phyloP scores from a whole-genome alignment of 2,329 filamentous ascomycete species.

The Triangularia verruculosa region DNA sequence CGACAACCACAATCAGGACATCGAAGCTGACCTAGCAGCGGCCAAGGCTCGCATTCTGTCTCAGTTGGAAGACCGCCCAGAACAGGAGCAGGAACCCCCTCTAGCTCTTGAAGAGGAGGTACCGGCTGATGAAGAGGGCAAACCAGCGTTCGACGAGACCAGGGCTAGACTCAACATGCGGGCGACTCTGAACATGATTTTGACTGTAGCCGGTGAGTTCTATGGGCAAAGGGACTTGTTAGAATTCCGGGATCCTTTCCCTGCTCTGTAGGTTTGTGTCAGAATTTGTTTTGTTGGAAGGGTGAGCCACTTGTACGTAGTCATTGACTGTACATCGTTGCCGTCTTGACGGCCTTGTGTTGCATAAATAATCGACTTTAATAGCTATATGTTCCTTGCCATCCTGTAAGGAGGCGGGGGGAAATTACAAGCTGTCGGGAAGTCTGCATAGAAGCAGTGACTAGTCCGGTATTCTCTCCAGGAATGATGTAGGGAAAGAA shows the following conservation, averaged over 20 bases:
- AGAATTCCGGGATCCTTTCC: slow-evolving; percentile 65
- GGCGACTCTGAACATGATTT: slow-evolving; percentile 86
- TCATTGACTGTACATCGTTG: neutral
- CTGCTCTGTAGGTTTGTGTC: slow-evolving; percentile 37
- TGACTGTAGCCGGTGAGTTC: slow-evolving; percentile 81
- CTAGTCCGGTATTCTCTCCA: neutral
- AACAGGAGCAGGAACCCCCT: neutral
- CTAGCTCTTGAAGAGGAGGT: slow-evolving; percentile 29
- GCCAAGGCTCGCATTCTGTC: slow-evolving; percentile 49
- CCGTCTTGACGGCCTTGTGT: neutral
- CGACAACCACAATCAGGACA: slow-evolving; percentile 23
- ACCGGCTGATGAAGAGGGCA: slow-evolving; percentile 19
- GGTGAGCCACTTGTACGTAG: neutral
- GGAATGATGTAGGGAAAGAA: neutral
- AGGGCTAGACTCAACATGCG: slow-evolving; percentile 51
- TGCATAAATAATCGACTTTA: neutral
- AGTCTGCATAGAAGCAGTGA: neutral
- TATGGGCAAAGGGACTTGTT: slow-evolving; percentile 88
- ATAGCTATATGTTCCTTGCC: neutral
- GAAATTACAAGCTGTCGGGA: neutral
- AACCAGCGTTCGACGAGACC: slow-evolving; percentile 22
- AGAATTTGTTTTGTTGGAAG: neutral
- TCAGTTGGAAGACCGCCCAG: slow-evolving; percentile 32
- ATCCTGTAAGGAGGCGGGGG: neutral
- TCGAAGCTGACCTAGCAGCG: slow-evolving; percentile 42